Conservation (phyloP, 345 rosid species). For the Kandelia obovata region DNA sequence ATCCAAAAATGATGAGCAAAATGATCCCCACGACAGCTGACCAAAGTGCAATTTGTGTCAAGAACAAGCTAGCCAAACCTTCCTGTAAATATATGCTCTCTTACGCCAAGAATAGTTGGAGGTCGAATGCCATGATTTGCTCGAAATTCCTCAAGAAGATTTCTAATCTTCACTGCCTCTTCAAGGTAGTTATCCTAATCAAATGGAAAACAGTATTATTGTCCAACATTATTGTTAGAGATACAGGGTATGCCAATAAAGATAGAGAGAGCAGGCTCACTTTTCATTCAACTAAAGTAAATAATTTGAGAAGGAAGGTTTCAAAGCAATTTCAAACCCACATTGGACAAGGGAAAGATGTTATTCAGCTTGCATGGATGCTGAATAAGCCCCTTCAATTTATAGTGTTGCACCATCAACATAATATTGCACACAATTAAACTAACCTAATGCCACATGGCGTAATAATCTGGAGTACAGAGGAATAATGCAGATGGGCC, state of each 20-base stretch:
- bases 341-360: too few relatives aligned
- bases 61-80: conserved; percentile 46
- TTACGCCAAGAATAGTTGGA: conserved; percentile 95
- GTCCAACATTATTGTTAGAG: not conserved
- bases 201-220: conserved; percentile 12
- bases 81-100: conserved; percentile 95
- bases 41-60: not conserved
- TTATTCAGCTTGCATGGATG: too few relatives aligned
- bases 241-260: not conserved
- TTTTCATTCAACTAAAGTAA: too few relatives aligned
- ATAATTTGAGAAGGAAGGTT: too few relatives aligned
- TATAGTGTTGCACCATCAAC: too few relatives aligned
- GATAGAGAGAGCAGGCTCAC: too few relatives aligned
- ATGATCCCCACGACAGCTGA: conserved; percentile 17
- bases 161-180: conserved; percentile 98
- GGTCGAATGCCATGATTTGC: conserved; percentile 89
- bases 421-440: too few relatives aligned
- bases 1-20: conserved; percentile 21
- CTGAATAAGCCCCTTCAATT: too few relatives aligned
- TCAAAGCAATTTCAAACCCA: too few relatives aligned
- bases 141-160: conserved; percentile 91
- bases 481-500: too few relatives aligned
- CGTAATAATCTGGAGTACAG: too few relatives aligned
- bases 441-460: too few relatives aligned
- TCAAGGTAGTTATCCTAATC: conserved; percentile 91